Base-by-base conservation (phyloP, 2,329 filamentous ascomycete genomes). In the Stromatinia cepivora region DNA sequence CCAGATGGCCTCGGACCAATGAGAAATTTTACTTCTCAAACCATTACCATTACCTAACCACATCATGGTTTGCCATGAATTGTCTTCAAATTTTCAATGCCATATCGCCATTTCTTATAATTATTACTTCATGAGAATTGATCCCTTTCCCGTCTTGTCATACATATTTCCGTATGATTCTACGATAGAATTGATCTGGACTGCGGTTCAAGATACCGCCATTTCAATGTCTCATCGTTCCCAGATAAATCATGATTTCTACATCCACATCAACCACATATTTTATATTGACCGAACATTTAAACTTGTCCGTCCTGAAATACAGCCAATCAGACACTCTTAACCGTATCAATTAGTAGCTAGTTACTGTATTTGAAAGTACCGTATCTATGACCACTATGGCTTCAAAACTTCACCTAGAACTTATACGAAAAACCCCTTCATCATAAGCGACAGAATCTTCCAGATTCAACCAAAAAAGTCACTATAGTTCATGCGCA, bases 81-180 rank as follows among this genome's bases (percentile, higher is more conserved):
- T 36, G 45, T 63, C 45, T 36, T 48, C 28, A 62, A 62, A 62
- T 15, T 62, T 62, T 48, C 58, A 48, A 62, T 62, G 28, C 58
- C 42, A 62, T 48, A 20, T 62, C 42, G 58, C 58, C 58, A 48
- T 62, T 62, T 62, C 42, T 62, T 50, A 63, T 63, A 63, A 50
- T 36, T 63, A 63, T 63, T 63, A 63, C 59, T 63, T 63, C 59
- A 63, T 63, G 59, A 48, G 20, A 63, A 63, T 63, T 63, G 28
- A 63, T 36, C n/a, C 56, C 42, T 58, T n/a, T 57, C 42, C 56
- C 56, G 56, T 28, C 22, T 39, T 28, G 13, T 28, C 56, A 59
- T 42, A 42, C 36, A 42, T 1, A 45, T 59, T 59, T 42, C 34
- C n/a, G 36, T 25, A 8, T 8, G 15, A 25, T 48, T 50, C 25